Conservation (phyloP, 2,329 filamentous ascomycete genomes). For the Colletotrichum sp. region DNA sequence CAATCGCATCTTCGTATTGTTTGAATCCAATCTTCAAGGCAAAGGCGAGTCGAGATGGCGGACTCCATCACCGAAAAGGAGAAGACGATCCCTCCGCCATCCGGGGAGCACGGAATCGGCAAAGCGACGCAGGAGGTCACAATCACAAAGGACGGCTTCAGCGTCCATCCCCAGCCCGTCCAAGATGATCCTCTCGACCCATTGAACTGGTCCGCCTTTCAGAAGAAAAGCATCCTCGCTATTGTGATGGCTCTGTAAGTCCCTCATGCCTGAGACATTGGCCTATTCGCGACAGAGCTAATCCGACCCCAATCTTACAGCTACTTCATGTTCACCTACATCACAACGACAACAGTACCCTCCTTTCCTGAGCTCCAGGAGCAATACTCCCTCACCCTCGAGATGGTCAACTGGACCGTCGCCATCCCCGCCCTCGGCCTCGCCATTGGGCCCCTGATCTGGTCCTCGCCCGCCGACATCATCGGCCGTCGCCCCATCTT, state of each 20-base stretch:
- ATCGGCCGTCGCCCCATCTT: conserved; percentile 57
- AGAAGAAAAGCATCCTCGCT: conserved; percentile 52
- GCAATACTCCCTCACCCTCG: conserved; percentile 47
- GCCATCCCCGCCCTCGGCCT: conserved; percentile 56
- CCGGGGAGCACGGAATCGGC: neutral
- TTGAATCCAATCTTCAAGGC: neutral
- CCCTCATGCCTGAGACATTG: neutral
- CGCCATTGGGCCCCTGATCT: conserved; percentile 54
- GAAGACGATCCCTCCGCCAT: neutral
- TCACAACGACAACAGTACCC: conserved; percentile 61
- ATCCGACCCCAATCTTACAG: conserved; percentile 26
- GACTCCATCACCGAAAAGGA: conserved; percentile 11
- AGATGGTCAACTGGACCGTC: conserved; percentile 59
- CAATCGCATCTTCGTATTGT: neutral
- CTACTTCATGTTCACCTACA: conserved; percentile 64
- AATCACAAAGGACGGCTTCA: conserved; percentile 27
- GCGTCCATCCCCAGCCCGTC: conserved; percentile 40
- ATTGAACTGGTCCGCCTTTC: conserved; percentile 54
- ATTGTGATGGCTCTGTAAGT: conserved; percentile 59
- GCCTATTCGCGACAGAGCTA: neutral
- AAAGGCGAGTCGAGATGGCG: neutral
- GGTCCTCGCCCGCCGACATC: conserved; percentile 52
- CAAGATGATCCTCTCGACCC: conserved; percentile 52
- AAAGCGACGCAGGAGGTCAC: conserved; percentile 17
- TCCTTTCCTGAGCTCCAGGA: conserved; percentile 55